Evolutionary conservation across 2,329 filamentous ascomycete genomes (phyloP).

Genomic region (Stachybotrys elegans): DNA sequence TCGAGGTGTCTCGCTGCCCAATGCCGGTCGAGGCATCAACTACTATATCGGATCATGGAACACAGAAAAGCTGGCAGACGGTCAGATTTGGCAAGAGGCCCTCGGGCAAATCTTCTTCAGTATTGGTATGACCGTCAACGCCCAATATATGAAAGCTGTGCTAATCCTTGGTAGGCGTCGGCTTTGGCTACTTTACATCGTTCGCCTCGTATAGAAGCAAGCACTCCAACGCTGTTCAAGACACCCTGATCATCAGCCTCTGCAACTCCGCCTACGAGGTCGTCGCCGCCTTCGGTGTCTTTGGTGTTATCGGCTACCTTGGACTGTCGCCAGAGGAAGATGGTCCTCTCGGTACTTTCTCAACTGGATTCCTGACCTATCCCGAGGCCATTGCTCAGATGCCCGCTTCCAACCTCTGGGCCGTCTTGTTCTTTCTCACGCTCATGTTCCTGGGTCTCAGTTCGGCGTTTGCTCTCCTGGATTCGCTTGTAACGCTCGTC

Average conservation of each 20-base stretch:
- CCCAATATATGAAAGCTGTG: too few relatives aligned
- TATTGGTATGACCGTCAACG: too few relatives aligned
- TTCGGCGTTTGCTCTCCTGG: constrained; percentile 44
- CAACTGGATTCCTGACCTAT: constrained; percentile 48
- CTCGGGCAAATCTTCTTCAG: constrained; percentile 39
- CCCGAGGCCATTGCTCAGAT: constrained; percentile 48
- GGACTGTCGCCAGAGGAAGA: constrained; percentile 22
- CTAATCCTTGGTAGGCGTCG: too few relatives aligned
- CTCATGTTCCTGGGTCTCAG: constrained; percentile 48
- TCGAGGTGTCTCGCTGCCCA: constrained; percentile 42
- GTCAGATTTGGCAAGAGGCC: constrained; percentile 43
- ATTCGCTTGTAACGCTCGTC: constrained; percentile 37
- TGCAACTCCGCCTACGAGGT: constrained; percentile 50
- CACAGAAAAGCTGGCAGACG: constrained; percentile 31
- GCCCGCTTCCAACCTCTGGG: constrained; percentile 51
- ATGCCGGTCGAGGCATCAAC: constrained; percentile 42
- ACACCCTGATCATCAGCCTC: constrained; percentile 47
- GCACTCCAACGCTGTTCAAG: constrained; percentile 48
- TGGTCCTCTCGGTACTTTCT: constrained; percentile 41
- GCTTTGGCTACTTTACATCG: constrained; percentile 50
- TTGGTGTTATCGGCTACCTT: constrained; percentile 45
- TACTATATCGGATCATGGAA: constrained; percentile 35
- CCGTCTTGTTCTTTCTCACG: constrained; percentile 48
- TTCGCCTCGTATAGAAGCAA: constrained; percentile 51
- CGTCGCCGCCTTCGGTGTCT: constrained; percentile 33